These are phyloP conservation scores for Trametes gibbosa DNA, from an alignment of 768 basidiomycete genomes.

Conservation along the genomic window DNA sequence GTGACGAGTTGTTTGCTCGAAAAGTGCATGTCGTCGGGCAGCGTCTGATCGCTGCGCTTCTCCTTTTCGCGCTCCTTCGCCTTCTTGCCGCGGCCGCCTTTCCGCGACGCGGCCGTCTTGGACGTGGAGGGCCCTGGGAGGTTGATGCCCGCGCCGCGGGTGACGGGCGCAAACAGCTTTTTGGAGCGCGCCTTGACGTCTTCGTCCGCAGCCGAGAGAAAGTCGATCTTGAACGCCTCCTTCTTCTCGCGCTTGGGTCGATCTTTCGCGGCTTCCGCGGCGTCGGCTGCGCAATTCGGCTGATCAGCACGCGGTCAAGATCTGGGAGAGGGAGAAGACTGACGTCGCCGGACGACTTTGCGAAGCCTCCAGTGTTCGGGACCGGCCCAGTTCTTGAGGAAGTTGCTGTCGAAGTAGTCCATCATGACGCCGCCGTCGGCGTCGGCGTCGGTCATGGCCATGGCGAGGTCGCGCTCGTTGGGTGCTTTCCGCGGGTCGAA, in stretches of 20 bases:
- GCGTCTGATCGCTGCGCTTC: slow-evolving; percentile 69
- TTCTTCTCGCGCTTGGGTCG: slow-evolving; percentile 70
- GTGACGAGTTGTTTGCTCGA: slow-evolving; percentile 86
- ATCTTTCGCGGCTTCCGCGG: slow-evolving; percentile 47
- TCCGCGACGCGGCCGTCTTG: slow-evolving; percentile 30
- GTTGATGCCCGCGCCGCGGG: slow-evolving; percentile 67
- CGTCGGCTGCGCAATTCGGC: slow-evolving; percentile 38
- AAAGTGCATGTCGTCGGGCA: slow-evolving; percentile 99
- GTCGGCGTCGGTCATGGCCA: slow-evolving; percentile 77
- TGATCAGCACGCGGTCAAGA: background rate
- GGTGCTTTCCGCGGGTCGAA: slow-evolving; percentile 85
- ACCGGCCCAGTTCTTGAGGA: slow-evolving; percentile 96
- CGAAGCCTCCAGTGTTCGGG: slow-evolving; percentile 98
- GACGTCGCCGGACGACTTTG: slow-evolving; percentile 76
- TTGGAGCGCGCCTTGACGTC: slow-evolving; percentile 59
- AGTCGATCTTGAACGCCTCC: slow-evolving; percentile 81
- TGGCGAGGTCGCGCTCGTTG: slow-evolving; percentile 75
- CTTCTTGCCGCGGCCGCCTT: slow-evolving; percentile 45
- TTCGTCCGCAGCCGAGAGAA: slow-evolving; percentile 58
- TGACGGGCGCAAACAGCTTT: slow-evolving; percentile 75
- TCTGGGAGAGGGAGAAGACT: slow-evolving; percentile 25
- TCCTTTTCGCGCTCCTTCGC: slow-evolving; percentile 49
- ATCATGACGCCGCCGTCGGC: slow-evolving; percentile 60
- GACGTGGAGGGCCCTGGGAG: slow-evolving; percentile 39
- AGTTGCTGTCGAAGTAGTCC: slow-evolving; percentile 88